Evolutionary conservation across 805 yeast species (phyloP).

Genomic region (Sugiyamaella marilandica): DNA sequence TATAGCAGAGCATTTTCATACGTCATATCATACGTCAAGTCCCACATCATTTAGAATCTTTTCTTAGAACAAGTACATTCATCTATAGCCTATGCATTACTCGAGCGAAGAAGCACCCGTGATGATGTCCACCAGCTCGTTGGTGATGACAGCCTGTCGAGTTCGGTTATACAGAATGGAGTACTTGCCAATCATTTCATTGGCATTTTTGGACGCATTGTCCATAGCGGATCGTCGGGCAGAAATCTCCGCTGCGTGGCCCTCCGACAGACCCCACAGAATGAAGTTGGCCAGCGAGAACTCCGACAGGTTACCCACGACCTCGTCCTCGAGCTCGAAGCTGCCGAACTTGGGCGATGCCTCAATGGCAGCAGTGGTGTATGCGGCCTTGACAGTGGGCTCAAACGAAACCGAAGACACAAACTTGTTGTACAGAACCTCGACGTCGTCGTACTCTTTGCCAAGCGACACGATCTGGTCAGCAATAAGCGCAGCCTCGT

Average conservation of each 20-base stretch:
- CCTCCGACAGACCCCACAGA: conserved; percentile 91
- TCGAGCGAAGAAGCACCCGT: conserved; percentile 99
- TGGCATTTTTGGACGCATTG: conserved; percentile 98
- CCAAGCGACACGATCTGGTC: conserved; percentile 68
- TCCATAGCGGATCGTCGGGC: conserved; percentile 99
- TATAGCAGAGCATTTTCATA: too few relatives aligned
- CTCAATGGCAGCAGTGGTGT: conserved; percentile 65
- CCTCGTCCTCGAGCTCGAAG: conserved; percentile 70
- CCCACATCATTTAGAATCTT: too few relatives aligned
- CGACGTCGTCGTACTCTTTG: conserved; percentile 62
- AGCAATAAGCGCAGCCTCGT: conserved; percentile 82
- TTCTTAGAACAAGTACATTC: background rate
- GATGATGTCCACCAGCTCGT: conserved; percentile 98
- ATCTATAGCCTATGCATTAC: conserved; percentile 37
- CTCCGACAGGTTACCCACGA: conserved; percentile 55
- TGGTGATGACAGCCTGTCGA: conserved; percentile 98
- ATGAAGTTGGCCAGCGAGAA: conserved; percentile 87
- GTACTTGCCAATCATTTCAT: conserved; percentile 95
- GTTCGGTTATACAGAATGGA: conserved; percentile 98
- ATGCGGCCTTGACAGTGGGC: conserved; percentile 67
- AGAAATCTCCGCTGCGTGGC: conserved; percentile 95
- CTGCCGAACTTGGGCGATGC: conserved; percentile 79
- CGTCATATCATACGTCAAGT: too few relatives aligned
- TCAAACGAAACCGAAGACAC: conserved; percentile 85
- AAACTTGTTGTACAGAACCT: conserved; percentile 83